A percentile compares a stretch with the other conserved stretches of the same genome.
These are phyloP conservation scores for Colletotrichum eremochloae DNA, from an alignment of 2,329 filamentous ascomycete species.

Conservation along the genomic window DNA sequence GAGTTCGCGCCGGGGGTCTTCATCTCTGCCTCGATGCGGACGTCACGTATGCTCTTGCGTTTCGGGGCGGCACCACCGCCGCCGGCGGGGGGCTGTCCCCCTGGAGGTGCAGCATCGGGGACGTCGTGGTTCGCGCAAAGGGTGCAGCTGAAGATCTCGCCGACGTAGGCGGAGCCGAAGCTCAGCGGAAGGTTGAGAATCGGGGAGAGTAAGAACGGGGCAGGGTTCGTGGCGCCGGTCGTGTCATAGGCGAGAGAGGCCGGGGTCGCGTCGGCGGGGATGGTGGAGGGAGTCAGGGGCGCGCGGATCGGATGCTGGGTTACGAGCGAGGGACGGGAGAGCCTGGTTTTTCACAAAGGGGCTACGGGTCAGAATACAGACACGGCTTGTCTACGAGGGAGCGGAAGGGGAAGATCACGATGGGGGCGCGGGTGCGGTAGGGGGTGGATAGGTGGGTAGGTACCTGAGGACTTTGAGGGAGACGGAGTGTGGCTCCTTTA, in stretches of 20 bases:
- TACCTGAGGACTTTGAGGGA: slow-evolving; percentile 82
- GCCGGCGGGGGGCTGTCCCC: slow-evolving; percentile 10
- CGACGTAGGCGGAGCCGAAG: slow-evolving; percentile 95
- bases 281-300: slow-evolving; percentile 55
- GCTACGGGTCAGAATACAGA: slow-evolving; percentile 19
- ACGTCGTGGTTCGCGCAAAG: slow-evolving; percentile 94
- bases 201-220: slow-evolving; percentile 70
- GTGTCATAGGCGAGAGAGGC: slow-evolving; percentile 81
- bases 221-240: slow-evolving; percentile 59
- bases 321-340: slow-evolving; percentile 85
- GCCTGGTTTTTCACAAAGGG: slow-evolving; percentile 60
- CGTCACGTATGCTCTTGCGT: slow-evolving; percentile 74
- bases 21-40: slow-evolving; percentile 92
- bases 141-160: slow-evolving; percentile 94
- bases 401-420: not conserved
- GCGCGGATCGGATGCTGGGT: slow-evolving; percentile 74
- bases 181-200: slow-evolving; percentile 87
- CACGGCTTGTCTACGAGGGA: not conserved
- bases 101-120: slow-evolving; percentile 45
- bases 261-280: slow-evolving; percentile 64
- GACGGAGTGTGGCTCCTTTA: slow-evolving; percentile 83
- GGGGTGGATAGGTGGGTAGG: not conserved
- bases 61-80: slow-evolving; percentile 15
- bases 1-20: slow-evolving; percentile 79
- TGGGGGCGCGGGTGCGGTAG: not conserved